Evolutionary conservation across 108 stramenopile genomes (phyloP).

Genomic region (Bacterosira constricta): DNA sequence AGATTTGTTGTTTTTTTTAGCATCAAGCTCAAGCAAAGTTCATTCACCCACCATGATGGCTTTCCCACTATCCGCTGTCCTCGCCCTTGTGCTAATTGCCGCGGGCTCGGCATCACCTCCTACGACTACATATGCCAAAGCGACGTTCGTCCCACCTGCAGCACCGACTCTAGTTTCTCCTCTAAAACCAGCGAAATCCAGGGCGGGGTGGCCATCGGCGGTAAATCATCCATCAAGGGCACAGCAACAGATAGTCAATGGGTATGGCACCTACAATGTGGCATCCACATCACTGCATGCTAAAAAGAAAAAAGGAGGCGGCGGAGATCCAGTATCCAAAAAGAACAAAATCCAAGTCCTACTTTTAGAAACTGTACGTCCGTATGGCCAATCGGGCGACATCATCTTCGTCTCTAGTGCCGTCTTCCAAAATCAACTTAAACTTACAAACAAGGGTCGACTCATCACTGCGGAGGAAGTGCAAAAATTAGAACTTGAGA

Average conservation of each 20-base stretch:
- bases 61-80: too few relatives aligned
- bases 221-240: conserved; percentile 11
- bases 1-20: too few relatives aligned
- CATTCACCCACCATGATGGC: too few relatives aligned
- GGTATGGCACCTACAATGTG: conserved; percentile 29
- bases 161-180: conserved; percentile 20
- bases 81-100: background rate
- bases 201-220: conserved; percentile 24
- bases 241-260: conserved; percentile 25
- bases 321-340: conserved; percentile 14
- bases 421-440: conserved; percentile 78
- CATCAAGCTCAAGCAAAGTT: background rate
- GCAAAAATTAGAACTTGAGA: conserved; percentile 19
- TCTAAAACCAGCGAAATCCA: background rate
- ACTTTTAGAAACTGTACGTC: conserved; percentile 64
- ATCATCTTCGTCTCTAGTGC: conserved; percentile 74
- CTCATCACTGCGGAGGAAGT: conserved; percentile 76
- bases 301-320: conserved; percentile 13
- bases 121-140: conserved; percentile 21
- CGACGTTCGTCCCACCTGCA: conserved; percentile 54
- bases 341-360: conserved; percentile 77
- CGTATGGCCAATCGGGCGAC: conserved; percentile 73
- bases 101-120: background rate
- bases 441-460: conserved; percentile 58
- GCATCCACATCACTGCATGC: conserved; percentile 10